Conservation (phyloP, 768 basidiomycete species). For the Pleurotus sapidus region DNA sequence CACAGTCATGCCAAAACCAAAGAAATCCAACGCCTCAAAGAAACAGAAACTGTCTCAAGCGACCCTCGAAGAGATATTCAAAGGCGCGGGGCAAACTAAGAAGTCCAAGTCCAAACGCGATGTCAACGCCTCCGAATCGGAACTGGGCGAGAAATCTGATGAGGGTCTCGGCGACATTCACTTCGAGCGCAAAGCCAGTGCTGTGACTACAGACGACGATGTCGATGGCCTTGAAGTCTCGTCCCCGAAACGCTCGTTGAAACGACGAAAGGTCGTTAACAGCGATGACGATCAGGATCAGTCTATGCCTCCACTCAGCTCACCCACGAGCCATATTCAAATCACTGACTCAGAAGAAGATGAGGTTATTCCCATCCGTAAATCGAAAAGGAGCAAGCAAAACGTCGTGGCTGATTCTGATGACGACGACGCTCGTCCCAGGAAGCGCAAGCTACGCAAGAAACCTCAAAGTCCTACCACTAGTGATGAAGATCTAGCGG, state of each 20-base stretch:
- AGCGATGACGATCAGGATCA: constrained; percentile 17
- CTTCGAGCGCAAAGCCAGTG: constrained; percentile 35
- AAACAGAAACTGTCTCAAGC: constrained; percentile 1
- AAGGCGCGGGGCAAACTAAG: background rate
- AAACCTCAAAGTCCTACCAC: constrained; percentile 39
- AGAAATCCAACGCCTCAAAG: background rate
- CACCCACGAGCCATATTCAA: background rate
- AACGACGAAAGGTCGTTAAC: constrained; percentile 9
- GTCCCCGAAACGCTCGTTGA: constrained; percentile 9
- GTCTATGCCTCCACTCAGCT: constrained; percentile 16
- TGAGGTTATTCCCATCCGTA: background rate
- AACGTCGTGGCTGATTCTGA: constrained; percentile 16
- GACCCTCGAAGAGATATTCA: constrained; percentile 2
- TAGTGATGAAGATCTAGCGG: constrained; percentile 44
- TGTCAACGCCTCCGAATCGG: background rate
- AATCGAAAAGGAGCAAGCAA: constrained; percentile 5
- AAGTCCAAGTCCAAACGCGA: background rate
- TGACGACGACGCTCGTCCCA: constrained; percentile 28
- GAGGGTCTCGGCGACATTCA: constrained; percentile 41
- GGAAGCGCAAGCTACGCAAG: constrained; percentile 39
- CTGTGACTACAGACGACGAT: constrained; percentile 10
- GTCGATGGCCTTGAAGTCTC: constrained; percentile 10
- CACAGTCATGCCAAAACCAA: background rate
- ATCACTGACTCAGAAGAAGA: constrained; percentile 15
- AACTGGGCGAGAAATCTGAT: constrained; percentile 5